Percentiles rank a stretch among this genome's conserved stretches.
These are phyloP conservation scores for Picocystis sp. DNA, from an alignment of 163 green algal genomes.

Conservation along the genomic window DNA sequence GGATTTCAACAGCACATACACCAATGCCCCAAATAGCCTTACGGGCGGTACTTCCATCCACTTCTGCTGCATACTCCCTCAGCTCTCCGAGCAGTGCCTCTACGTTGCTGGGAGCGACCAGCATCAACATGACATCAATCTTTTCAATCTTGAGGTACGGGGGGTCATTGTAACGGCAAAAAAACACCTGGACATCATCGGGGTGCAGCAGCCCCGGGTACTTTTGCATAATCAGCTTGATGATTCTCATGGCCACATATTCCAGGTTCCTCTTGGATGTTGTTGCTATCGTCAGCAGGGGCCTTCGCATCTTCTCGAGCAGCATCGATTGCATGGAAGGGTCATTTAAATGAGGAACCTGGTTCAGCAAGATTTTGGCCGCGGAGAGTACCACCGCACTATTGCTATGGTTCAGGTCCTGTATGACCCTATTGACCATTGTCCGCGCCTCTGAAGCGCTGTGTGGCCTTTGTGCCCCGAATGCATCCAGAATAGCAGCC, in stretches of 20 bases:
- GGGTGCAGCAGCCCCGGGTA: slow-evolving; percentile 60
- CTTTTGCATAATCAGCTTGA: slow-evolving; percentile 84
- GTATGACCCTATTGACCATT: slow-evolving; percentile 74
- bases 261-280: slow-evolving; percentile 67
- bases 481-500: too few relatives aligned
- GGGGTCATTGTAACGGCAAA: slow-evolving; percentile 99
- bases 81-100: slow-evolving; percentile 78
- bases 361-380: slow-evolving; percentile 38
- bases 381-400: slow-evolving; percentile 86
- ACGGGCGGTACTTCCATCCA: slow-evolving; percentile 94
- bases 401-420: slow-evolving; percentile 93
- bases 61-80: slow-evolving; percentile 96
- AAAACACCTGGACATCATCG: slow-evolving; percentile 67
- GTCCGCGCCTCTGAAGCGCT: slow-evolving; percentile 71
- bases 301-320: slow-evolving; percentile 79
- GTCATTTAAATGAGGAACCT: too few relatives aligned
- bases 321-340: slow-evolving; percentile 17
- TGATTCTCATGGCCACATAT: slow-evolving; percentile 96
- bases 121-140: slow-evolving; percentile 91
- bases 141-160: slow-evolving; percentile 99
- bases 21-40: slow-evolving; percentile 83
- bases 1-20: slow-evolving; percentile 73
- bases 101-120: slow-evolving; percentile 63
- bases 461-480: slow-evolving; percentile 30
- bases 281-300: slow-evolving; percentile 86